Evolutionary conservation across 352 stramenopile genomes (phyloP).

Genomic region (Phytophthora agathidicida): DNA sequence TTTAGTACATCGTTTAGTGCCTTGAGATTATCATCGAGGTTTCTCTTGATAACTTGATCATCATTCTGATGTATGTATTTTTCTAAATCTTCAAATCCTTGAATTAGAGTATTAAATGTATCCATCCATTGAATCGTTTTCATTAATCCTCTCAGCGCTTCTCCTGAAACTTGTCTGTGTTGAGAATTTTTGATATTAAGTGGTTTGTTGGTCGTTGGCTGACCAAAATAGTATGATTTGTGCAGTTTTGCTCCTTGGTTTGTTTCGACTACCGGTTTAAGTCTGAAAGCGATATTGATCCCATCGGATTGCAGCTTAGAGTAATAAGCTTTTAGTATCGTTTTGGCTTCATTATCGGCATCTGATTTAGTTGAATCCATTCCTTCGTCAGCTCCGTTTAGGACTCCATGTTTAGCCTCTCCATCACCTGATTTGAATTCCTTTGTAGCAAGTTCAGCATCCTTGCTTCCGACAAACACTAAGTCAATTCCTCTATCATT

Average conservation of each 20-base stretch:
- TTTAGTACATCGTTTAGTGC: constrained; percentile 21
- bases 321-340: constrained; percentile 23
- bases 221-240: constrained; percentile 27
- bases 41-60: constrained; percentile 13
- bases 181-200: constrained; percentile 23
- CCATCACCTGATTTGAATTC: constrained; percentile 8
- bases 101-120: constrained; percentile 16
- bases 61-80: constrained; percentile 21
- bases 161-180: constrained; percentile 22
- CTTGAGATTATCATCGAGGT: constrained; percentile 24
- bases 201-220: constrained; percentile 20
- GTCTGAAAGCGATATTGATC: constrained; percentile 19
- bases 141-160: constrained; percentile 20
- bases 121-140: constrained; percentile 30
- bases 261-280: constrained; percentile 23
- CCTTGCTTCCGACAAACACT: constrained; percentile 6
- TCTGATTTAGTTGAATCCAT: constrained; percentile 18
- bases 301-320: constrained; percentile 10
- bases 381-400: constrained; percentile 20
- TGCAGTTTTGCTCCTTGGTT: constrained; percentile 17
- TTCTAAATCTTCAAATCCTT: constrained; percentile 27
- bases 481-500: constrained; percentile 13
- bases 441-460: constrained; percentile 2
- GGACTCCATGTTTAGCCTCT: constrained; percentile 16
- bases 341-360: constrained; percentile 28